phyloP scores from a whole-genome alignment of 2,329 filamentous ascomycete species.

The Leptodontidium sp. region DNA sequence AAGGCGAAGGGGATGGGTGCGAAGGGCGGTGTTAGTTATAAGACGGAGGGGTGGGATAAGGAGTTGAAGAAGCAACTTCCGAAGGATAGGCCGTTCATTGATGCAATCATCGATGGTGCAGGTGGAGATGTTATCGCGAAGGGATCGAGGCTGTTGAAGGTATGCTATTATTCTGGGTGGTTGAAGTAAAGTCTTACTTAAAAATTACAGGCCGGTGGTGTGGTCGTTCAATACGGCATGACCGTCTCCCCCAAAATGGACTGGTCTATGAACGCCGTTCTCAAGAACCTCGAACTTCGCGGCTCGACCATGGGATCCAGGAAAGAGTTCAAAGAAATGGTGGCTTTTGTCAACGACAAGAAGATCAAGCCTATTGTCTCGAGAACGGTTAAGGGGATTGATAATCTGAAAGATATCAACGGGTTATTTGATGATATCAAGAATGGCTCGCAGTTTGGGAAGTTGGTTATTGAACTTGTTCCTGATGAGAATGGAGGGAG shows the following conservation, averaged over 20 bases:
- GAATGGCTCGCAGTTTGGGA: conserved; percentile 86
- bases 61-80: conserved; percentile 71
- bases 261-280: conserved; percentile 82
- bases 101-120: conserved; percentile 90
- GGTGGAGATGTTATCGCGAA: conserved; percentile 84
- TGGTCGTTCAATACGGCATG: conserved; percentile 93
- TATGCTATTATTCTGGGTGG: conserved; percentile 44
- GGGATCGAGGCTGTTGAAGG: conserved; percentile 73
- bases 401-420: conserved; percentile 81
- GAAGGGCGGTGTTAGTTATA: conserved; percentile 83
- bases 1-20: conserved; percentile 78
- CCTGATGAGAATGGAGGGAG: conserved; percentile 23
- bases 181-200: conserved; percentile 3
- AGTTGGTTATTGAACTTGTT: conserved; percentile 80
- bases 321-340: conserved; percentile 90
- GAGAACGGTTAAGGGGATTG: conserved; percentile 74
- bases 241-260: conserved; percentile 85
- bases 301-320: conserved; percentile 93
- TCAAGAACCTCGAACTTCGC: conserved; percentile 87
- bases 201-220: conserved; percentile 69
- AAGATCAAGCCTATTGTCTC: conserved; percentile 82
- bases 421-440: conserved; percentile 89
- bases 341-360: conserved; percentile 78
- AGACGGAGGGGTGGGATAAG: conserved; percentile 81
- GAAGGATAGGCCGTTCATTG: conserved; percentile 71